A percentile compares a stretch with the other conserved stretches of the same genome.
These are phyloP conservation scores for Tetrahymena elliotti DNA, from an alignment of 73 alveolate species.

Conservation along the genomic window DNA sequence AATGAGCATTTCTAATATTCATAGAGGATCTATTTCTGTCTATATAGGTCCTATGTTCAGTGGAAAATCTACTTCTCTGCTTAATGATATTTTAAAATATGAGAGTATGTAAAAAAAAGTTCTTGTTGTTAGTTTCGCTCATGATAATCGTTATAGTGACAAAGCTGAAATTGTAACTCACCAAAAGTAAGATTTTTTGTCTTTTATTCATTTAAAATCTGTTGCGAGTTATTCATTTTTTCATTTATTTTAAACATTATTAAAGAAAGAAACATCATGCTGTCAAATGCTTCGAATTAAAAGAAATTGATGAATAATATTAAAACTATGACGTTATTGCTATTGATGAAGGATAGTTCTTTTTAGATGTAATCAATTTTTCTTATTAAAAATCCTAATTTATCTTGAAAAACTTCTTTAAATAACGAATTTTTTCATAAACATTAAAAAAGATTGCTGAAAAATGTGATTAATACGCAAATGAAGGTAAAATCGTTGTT, in stretches of 20 bases:
- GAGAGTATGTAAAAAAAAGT: slow-evolving; percentile 56
- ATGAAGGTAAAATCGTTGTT: slow-evolving; percentile 76
- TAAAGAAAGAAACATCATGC: slow-evolving; percentile 44
- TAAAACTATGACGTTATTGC: slow-evolving; percentile 88
- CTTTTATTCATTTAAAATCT: neutral
- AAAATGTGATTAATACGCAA: slow-evolving; percentile 76
- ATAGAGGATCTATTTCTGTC: neutral
- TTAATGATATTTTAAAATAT: slow-evolving; percentile 61
- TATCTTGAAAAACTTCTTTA: neutral
- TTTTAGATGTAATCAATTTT: slow-evolving; percentile 54
- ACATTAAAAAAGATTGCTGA: slow-evolving; percentile 45
- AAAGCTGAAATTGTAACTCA: slow-evolving; percentile 71
- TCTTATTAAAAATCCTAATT: neutral
- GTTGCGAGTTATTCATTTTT: neutral
- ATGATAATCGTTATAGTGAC: slow-evolving; percentile 71
- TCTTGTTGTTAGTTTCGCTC: slow-evolving; percentile 55
- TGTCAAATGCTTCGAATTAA: slow-evolving; percentile 32
- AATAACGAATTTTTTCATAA: neutral
- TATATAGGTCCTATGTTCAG: slow-evolving; percentile 52
- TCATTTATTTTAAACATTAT: neutral
- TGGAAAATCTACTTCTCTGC: slow-evolving; percentile 84
- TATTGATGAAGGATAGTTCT: slow-evolving; percentile 97
- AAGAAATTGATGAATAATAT: slow-evolving; percentile 52
- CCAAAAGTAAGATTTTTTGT: slow-evolving; percentile 43
- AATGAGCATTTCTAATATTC: neutral